phyloP scores from a whole-genome alignment of 352 stramenopile genomes.

The Pythium phragmiticola region DNA sequence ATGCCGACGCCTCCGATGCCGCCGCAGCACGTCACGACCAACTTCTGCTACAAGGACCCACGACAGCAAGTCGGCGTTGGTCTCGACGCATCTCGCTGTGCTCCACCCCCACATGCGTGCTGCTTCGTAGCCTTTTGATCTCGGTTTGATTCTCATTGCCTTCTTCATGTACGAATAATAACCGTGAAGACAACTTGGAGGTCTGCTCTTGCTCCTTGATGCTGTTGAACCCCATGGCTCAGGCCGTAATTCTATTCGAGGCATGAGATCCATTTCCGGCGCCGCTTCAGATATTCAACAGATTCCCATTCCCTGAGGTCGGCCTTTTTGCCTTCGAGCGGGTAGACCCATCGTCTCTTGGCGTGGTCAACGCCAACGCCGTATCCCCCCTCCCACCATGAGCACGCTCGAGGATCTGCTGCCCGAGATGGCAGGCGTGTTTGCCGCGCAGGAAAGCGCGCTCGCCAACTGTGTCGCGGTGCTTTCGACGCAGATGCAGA shows the following conservation, averaged over 20 bases:
- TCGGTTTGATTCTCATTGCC: no score
- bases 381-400: constrained; percentile 29
- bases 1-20: constrained; percentile 3
- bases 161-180: no score
- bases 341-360: not conserved
- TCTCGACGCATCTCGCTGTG: no score
- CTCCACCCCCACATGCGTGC: no score
- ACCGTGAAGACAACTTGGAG: no score
- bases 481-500: constrained; percentile 53
- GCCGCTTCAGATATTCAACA: not conserved
- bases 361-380: not conserved
- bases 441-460: constrained; percentile 59
- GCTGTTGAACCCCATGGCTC: no score
- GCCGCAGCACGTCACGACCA: not conserved
- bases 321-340: not conserved
- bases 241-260: no score
- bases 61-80: not conserved
- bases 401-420: constrained; percentile 62
- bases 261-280: no score
- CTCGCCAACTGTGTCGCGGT: constrained; percentile 50
- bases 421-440: constrained; percentile 59
- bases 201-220: no score
- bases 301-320: not conserved
- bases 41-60: not conserved
- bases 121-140: no score